Percentiles rank a stretch among this genome's conserved stretches.
Conservation (phyloP, 2,329 filamentous ascomycete species). For the Fragosphaeria purpurea region DNA sequence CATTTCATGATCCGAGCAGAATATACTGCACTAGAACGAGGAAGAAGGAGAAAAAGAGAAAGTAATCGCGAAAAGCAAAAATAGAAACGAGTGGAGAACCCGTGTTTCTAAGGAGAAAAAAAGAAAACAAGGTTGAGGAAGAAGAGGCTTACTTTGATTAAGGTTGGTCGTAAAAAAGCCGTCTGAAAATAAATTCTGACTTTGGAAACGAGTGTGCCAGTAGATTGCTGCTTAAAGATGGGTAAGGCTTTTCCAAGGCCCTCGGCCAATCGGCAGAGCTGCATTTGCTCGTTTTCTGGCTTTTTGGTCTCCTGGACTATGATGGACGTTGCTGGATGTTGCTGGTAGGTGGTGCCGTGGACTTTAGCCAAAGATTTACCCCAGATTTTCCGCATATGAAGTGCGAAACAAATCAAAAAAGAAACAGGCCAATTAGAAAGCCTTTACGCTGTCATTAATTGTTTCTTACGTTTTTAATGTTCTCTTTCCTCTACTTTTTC, state of each 20-base stretch:
- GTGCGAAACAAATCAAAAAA: neutral
- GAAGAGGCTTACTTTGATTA: too few species aligned
- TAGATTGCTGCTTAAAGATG: too few species aligned
- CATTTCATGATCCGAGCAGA: neutral
- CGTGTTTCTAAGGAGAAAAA: neutral
- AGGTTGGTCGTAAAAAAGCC: too few species aligned
- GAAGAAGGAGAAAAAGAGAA: neutral
- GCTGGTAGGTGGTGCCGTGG: neutral
- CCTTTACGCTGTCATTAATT: too few species aligned
- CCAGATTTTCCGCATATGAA: slow-evolving; percentile 15
- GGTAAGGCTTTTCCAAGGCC: too few species aligned
- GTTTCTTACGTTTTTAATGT: too few species aligned
- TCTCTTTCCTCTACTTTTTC: neutral
- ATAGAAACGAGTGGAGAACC: neutral
- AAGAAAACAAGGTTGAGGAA: neutral
- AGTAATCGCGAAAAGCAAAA: neutral
- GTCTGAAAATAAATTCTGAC: too few species aligned
- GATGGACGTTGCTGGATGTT: too few species aligned
- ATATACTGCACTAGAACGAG: neutral
- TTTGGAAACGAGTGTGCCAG: too few species aligned
- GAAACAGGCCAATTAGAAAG: neutral
- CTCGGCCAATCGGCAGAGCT: neutral
- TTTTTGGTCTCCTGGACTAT: neutral
- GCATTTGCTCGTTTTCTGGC: neutral
- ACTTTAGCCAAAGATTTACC: slow-evolving; percentile 16